Conservation (phyloP, 768 basidiomycete species). For the Pleurotus eryngii region DNA sequence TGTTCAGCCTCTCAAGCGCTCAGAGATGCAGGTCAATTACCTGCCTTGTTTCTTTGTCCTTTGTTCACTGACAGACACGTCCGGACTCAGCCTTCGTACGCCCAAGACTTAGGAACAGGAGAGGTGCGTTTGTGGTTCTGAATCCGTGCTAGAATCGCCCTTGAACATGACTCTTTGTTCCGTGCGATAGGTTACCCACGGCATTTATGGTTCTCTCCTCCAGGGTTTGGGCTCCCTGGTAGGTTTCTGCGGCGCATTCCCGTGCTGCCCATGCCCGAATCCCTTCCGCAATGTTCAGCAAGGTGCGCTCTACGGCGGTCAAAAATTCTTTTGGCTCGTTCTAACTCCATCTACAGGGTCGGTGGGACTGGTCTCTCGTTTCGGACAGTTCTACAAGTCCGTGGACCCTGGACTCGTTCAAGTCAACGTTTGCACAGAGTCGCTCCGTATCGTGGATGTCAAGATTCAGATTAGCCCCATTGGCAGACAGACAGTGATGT, state of each 20-base stretch:
- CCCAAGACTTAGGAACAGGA: constrained; percentile 78
- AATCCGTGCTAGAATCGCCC: neutral
- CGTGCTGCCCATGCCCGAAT: constrained; percentile 84
- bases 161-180: neutral
- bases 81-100: constrained; percentile 72
- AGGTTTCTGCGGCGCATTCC: constrained; percentile 72
- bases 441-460: constrained; percentile 83
- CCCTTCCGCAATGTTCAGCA: constrained; percentile 84
- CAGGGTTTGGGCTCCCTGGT: constrained; percentile 64
- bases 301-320: constrained; percentile 38
- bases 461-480: constrained; percentile 93
- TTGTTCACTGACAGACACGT: constrained; percentile 1
- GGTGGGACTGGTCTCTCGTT: constrained; percentile 88
- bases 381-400: constrained; percentile 95
- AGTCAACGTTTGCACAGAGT: constrained; percentile 93
- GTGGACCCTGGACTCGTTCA: constrained; percentile 91
- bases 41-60: neutral
- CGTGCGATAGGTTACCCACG: constrained; percentile 63
- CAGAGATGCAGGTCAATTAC: constrained; percentile 77
- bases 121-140: constrained; percentile 34
- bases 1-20: constrained; percentile 82
- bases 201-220: constrained; percentile 80
- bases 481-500: constrained; percentile 87
- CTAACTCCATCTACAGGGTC: constrained; percentile 48
- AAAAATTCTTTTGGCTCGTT: constrained; percentile 4